These are phyloP conservation scores for Cytospora leucostoma DNA, from an alignment of 2,329 filamentous ascomycete species.

Conservation along the genomic window DNA sequence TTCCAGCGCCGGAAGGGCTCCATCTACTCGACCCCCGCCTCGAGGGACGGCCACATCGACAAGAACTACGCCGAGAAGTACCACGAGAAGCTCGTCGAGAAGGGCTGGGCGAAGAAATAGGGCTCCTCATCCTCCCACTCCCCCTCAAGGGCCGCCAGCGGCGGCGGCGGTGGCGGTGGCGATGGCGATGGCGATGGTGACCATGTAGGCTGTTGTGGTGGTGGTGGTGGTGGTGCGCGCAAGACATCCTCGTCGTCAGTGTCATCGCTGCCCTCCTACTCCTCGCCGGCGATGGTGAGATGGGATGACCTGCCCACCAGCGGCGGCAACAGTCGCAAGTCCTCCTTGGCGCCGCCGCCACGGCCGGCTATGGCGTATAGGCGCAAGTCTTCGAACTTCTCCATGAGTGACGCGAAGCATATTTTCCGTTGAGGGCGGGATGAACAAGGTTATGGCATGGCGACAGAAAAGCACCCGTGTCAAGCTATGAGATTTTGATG, in stretches of 20 bases:
- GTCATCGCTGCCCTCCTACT: not conserved
- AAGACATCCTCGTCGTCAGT: not conserved
- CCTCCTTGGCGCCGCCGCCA: not conserved
- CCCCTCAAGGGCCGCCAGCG: not conserved
- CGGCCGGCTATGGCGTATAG: not conserved
- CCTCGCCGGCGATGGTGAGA: not conserved
- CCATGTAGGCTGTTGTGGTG: not conserved
- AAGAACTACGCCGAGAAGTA: slow-evolving; percentile 61
- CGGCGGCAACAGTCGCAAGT: not conserved
- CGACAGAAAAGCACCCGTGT: not conserved
- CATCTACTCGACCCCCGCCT: slow-evolving; percentile 66
- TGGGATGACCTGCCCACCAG: not conserved
- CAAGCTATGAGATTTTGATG: not conserved
- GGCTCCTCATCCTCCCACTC: not conserved
- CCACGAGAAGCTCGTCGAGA: slow-evolving; percentile 60
- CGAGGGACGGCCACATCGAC: slow-evolving; percentile 65
- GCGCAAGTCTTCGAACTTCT: not conserved
- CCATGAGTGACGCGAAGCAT: not conserved
- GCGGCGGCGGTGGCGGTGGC: not conserved
- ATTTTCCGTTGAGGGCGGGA: not conserved
- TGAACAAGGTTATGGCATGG: not conserved
- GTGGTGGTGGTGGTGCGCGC: not conserved
- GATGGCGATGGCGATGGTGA: not conserved
- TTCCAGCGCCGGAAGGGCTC: slow-evolving; percentile 72
- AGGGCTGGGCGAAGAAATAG: slow-evolving; percentile 39